These are phyloP conservation scores for Artomyces pyxidatus DNA, from an alignment of 768 basidiomycete species.

Conservation along the genomic window DNA sequence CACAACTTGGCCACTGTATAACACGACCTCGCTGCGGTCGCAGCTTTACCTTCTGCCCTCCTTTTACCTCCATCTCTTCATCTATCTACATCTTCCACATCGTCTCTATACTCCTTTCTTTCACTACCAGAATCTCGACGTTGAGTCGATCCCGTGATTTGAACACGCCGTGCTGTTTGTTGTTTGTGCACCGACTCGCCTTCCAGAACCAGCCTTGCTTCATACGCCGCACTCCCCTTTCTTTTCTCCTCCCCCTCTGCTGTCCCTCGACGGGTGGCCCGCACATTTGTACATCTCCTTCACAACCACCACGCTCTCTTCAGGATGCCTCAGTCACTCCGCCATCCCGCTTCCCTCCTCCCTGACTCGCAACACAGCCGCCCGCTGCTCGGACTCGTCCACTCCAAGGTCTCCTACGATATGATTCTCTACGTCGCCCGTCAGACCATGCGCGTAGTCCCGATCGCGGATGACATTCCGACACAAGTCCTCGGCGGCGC, in stretches of 20 bases:
- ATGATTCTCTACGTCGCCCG: slow-evolving; percentile 85
- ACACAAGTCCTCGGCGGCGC: slow-evolving; percentile 22
- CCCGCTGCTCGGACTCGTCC: slow-evolving; percentile 70
- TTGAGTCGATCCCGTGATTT: too few species aligned
- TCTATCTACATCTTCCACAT: too few species aligned
- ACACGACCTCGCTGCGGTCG: too few species aligned
- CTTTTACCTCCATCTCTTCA: too few species aligned
- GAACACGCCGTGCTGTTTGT: slow-evolving; percentile 7
- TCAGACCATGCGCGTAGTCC: slow-evolving; percentile 69
- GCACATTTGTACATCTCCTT: slow-evolving; percentile 24
- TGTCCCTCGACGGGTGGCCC: slow-evolving; percentile 32
- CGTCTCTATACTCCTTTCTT: too few species aligned
- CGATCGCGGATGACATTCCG: slow-evolving; percentile 44
- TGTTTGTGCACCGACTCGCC: slow-evolving; percentile 1
- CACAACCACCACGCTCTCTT: slow-evolving; percentile 27
- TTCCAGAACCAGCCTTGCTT: not conserved
- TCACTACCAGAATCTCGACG: too few species aligned
- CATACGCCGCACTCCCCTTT: slow-evolving; percentile 14
- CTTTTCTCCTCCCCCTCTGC: slow-evolving; percentile 18
- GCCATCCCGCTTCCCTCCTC: slow-evolving; percentile 77
- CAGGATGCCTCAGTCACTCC: slow-evolving; percentile 30
- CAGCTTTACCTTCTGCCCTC: too few species aligned
- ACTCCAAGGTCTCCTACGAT: slow-evolving; percentile 67
- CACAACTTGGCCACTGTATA: too few species aligned
- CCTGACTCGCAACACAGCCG: slow-evolving; percentile 72